Evolutionary conservation across 2,329 filamentous ascomycete species (phyloP).

Genomic region (Ophiocordyceps camponoti-saundersi): DNA sequence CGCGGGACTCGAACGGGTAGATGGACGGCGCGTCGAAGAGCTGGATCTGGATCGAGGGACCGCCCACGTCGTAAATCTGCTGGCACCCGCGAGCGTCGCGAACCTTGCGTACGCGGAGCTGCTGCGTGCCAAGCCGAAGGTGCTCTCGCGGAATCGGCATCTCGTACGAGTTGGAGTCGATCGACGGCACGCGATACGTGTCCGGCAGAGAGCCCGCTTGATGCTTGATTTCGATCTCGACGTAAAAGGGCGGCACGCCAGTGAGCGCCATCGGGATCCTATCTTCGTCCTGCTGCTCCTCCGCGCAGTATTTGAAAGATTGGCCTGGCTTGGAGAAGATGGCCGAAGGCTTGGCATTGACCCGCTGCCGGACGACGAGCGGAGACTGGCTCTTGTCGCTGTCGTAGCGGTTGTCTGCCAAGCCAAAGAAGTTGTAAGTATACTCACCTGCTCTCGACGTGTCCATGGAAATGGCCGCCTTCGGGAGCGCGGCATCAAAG

Average conservation of each 20-base stretch:
- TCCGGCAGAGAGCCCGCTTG: slow-evolving; percentile 67
- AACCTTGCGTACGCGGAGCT: slow-evolving; percentile 77
- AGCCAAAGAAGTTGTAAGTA: slow-evolving; percentile 67
- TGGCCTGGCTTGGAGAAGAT: slow-evolving; percentile 74
- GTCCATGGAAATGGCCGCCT: slow-evolving; percentile 70
- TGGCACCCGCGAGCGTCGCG: slow-evolving; percentile 78
- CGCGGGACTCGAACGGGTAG: slow-evolving; percentile 66
- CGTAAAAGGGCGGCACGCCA: slow-evolving; percentile 70
- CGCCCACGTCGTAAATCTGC: slow-evolving; percentile 52
- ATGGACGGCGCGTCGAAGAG: slow-evolving; percentile 89
- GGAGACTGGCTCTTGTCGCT: slow-evolving; percentile 50
- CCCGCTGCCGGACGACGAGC: slow-evolving; percentile 60
- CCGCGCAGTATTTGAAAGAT: slow-evolving; percentile 88
- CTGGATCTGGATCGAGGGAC: slow-evolving; percentile 71
- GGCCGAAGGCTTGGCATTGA: slow-evolving; percentile 70
- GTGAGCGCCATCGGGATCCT: slow-evolving; percentile 73
- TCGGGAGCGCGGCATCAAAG: slow-evolving; percentile 59
- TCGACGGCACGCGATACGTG: slow-evolving; percentile 64
- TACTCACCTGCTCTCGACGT: slow-evolving; percentile 70
- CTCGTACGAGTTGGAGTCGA: slow-evolving; percentile 55
- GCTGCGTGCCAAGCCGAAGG: slow-evolving; percentile 76
- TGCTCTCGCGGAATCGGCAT: slow-evolving; percentile 74
- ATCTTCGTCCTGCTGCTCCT: slow-evolving; percentile 67
- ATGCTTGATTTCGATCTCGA: slow-evolving; percentile 89
- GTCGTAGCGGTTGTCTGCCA: slow-evolving; percentile 77